Base-by-base conservation (phyloP, 352 stramenopile genomes). In the Globisporangium orthogonon region DNA sequence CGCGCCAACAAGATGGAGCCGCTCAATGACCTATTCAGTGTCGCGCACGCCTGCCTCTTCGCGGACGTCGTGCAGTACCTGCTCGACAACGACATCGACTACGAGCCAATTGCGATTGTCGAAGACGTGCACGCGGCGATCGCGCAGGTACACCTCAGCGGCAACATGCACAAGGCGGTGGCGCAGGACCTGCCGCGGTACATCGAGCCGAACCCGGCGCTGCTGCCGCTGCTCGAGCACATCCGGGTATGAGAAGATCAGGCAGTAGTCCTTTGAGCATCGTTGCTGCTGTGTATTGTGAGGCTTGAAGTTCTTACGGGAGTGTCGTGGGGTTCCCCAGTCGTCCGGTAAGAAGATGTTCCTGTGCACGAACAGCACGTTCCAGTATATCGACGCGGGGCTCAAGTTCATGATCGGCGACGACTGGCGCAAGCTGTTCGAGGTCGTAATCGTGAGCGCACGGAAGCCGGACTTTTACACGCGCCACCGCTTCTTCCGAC, bases 391-490 rank as follows among this genome's bases (percentile, higher is more conserved):
- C 31, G 87, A 98, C 63, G 87, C 89, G 0, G 93, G 93, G 23
- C 87, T 98, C 65, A 86, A 83, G 60, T 96, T 89, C 62, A 91
- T 98, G 67, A 68, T 97, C n/a, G 93, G 93, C 46, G 71, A 92
- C 44, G 71, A 93, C 39, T 98, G 93, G 93, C 80, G 81, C 37
- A 52, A 95, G 67, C 66, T 94, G 18, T 98, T 96, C 65, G 81
- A 97, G 63, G 80, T 91, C 57, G 87, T 97, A 14, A 87, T 96
- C 44, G 82, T 89, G 1, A 92, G 77, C 41, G 89, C 93, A 9
- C 82, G 90, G 40, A 98, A 98, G 54, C 90, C 93, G 1, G 81
- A 85, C 29, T 98, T 98, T 61, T 98, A 98, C 67, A 97, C 89
- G 5, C 78, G 76, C 0, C 68, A 82, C 7, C 81, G 83, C 41